Percentiles rank a stretch among this genome's conserved stretches.
Evolutionary conservation across 73 alveolate species (phyloP).

Genomic region (Paramecium primaurelia): DNA sequence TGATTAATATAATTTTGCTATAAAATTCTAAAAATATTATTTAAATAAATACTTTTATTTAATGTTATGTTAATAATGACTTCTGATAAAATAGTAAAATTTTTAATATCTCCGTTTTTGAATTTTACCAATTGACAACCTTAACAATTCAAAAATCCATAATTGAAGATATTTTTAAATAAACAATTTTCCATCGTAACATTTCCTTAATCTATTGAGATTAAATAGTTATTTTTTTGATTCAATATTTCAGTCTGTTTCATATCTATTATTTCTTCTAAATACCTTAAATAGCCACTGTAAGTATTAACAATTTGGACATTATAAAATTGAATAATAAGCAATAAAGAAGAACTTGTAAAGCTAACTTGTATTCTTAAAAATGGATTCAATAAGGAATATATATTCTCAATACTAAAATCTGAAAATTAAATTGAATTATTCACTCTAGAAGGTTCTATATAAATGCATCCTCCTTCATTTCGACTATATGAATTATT

Average conservation of each 20-base stretch:
- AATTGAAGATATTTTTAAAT: not conserved
- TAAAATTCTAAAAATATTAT: not conserved
- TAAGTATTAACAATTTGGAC: not conserved
- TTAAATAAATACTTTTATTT: not conserved
- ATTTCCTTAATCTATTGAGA: not conserved
- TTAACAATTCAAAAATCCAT: not conserved
- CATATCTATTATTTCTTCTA: not conserved
- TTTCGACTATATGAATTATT: not conserved
- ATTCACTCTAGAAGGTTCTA: not conserved
- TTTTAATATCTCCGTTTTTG: not conserved
- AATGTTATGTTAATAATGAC: not conserved
- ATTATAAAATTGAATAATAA: not conserved
- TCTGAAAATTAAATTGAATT: not conserved
- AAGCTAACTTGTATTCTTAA: not conserved
- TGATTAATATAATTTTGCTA: not conserved
- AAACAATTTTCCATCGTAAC: not conserved
- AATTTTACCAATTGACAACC: not conserved
- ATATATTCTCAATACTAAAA: not conserved
- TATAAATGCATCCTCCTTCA: not conserved
- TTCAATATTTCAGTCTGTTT: not conserved
- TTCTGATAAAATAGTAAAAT: not conserved
- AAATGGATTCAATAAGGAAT: not conserved
- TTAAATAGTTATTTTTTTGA: not conserved
- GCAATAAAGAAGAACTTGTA: not conserved
- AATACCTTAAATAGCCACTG: not conserved